phyloP scores from a whole-genome alignment of 257 asterid species.

The Thymus mandschuricus region DNA sequence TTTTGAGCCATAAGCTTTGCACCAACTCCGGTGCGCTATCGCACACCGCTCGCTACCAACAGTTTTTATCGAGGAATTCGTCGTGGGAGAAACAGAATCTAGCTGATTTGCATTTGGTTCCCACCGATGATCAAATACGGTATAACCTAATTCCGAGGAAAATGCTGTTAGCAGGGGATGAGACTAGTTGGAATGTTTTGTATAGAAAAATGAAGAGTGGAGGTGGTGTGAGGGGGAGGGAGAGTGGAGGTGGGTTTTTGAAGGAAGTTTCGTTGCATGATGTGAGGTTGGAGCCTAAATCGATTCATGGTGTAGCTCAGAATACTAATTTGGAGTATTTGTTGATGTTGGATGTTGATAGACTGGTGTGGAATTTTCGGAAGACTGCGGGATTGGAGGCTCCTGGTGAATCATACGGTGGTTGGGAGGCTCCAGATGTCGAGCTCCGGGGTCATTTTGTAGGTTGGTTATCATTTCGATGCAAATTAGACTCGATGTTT shows the following conservation, averaged over 20 bases:
- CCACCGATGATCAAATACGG: slow-evolving; percentile 73
- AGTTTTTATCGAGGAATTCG: slow-evolving; percentile 49
- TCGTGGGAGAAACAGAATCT: slow-evolving; percentile 56
- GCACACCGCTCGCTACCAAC: slow-evolving; percentile 61
- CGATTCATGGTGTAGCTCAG: slow-evolving; percentile 82
- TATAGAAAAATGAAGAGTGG: slow-evolving; percentile 50
- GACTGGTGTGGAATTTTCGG: slow-evolving; percentile 86
- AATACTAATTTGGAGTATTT: slow-evolving; percentile 87
- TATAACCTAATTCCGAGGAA: slow-evolving; percentile 69
- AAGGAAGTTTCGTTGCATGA: slow-evolving; percentile 67
- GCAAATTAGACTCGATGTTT: neutral
- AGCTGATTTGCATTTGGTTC: slow-evolving; percentile 68
- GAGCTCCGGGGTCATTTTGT: slow-evolving; percentile 99
- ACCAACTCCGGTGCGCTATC: slow-evolving; percentile 65
- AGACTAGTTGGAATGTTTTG: slow-evolving; percentile 53
- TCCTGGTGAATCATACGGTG: slow-evolving; percentile 78
- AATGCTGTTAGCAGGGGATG: slow-evolving; percentile 68
- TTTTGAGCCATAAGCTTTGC: slow-evolving; percentile 60
- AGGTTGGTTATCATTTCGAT: slow-evolving; percentile 51
- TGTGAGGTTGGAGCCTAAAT: slow-evolving; percentile 70
- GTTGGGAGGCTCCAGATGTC: slow-evolving; percentile 73
- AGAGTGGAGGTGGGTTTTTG: slow-evolving; percentile 46
- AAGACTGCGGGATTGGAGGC: slow-evolving; percentile 78
- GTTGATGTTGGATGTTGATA: slow-evolving; percentile 86
- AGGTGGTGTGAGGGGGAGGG: slow-evolving; percentile 35